phyloP scores from a whole-genome alignment of 768 basidiomycete genomes.

The Leucocoprinus birnbaumii region DNA sequence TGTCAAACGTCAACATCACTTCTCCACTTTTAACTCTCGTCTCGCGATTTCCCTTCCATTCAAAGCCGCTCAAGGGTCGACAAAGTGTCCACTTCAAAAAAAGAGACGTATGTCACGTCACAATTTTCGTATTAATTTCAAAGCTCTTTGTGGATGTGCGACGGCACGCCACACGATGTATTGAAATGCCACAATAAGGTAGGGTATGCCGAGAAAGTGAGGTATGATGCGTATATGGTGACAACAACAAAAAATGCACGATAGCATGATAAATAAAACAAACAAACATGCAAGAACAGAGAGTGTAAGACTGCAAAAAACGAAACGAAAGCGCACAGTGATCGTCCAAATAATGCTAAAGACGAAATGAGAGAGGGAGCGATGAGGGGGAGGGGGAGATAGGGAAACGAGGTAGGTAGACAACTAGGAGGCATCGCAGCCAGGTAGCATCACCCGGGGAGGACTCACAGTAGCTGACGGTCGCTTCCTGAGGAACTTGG shows the following conservation, averaged over 20 bases:
- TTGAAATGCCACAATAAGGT: not conserved
- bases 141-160: not conserved
- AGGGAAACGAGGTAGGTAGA: conserved; percentile 2
- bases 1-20: too few species aligned
- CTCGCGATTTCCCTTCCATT: too few species aligned
- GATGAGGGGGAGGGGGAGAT: too few species aligned
- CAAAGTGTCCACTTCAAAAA: too few species aligned
- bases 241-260: conserved; percentile 2
- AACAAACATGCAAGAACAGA: conserved; percentile 8
- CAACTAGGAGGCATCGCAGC: conserved; percentile 13
- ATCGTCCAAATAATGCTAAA: conserved; percentile 8
- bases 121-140: not conserved
- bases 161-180: not conserved
- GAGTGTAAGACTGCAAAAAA: not conserved
- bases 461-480: conserved; percentile 18
- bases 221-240: conserved; percentile 6
- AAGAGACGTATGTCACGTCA: conserved; percentile 3
- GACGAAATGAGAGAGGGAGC: not conserved
- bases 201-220: not conserved
- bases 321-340: not conserved
- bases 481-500: conserved; percentile 33
- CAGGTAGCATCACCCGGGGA: conserved; percentile 15
- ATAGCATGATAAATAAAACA: not conserved
- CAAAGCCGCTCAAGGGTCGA: too few species aligned
- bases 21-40: too few species aligned